These are phyloP conservation scores for Pulveroboletus frians DNA, from an alignment of 768 basidiomycete genomes.

Conservation along the genomic window DNA sequence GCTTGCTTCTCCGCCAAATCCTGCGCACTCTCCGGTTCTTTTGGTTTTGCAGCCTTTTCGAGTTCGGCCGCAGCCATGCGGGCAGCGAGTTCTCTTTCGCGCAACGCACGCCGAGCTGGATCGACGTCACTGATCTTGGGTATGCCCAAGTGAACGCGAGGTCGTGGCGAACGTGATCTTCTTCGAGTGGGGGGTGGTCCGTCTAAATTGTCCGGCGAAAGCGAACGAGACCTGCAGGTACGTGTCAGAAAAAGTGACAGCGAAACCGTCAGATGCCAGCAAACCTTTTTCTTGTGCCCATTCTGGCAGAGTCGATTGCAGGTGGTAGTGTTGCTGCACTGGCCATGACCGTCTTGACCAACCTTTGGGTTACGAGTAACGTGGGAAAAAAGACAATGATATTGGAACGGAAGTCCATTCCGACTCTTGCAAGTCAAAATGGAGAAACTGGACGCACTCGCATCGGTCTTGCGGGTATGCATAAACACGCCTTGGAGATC, in stretches of 20 bases:
- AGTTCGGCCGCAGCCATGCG: constrained; percentile 66
- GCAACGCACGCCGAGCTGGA: constrained; percentile 67
- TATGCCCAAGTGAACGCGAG: constrained; percentile 31
- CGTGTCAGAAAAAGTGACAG: background rate
- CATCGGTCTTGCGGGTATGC: constrained; percentile 51
- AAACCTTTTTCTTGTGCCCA: constrained; percentile 47
- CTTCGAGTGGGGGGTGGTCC: constrained; percentile 41
- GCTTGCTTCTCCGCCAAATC: constrained; percentile 63
- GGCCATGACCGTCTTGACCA: constrained; percentile 33
- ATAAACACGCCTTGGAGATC: background rate
- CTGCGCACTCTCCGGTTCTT: constrained; percentile 40
- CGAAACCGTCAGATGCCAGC: background rate
- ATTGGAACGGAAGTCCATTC: no score
- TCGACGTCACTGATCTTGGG: constrained; percentile 67
- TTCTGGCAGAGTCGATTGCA: constrained; percentile 19
- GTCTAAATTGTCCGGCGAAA: constrained; percentile 31
- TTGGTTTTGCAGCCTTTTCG: constrained; percentile 52
- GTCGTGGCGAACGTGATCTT: constrained; percentile 37
- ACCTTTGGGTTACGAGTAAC: background rate
- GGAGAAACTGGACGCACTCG: constrained; percentile 49
- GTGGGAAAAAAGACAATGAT: constrained; percentile 9
- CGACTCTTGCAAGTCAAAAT: constrained; percentile 24
- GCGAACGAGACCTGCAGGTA: constrained; percentile 44
- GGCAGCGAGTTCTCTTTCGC: constrained; percentile 75
- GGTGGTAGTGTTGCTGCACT: constrained; percentile 20